Conservation (phyloP, 306 rosid genomes). For the Cucumis sativus region Cucumber_9930_V3 NC_026658.2:67001-67500, state of each 20-base stretch:
- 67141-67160: background rate
- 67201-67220: slow-evolving; percentile 96
- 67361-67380: slow-evolving; percentile 4
- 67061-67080: background rate
- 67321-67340: slow-evolving; percentile 85
- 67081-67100: too few species aligned
- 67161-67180: background rate
- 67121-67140: too few species aligned
- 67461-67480: too few species aligned
- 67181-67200: slow-evolving; percentile 13
- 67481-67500: too few species aligned
- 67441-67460: too few species aligned
- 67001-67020: slow-evolving; percentile 95
- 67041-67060: slow-evolving; percentile 91
- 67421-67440: background rate
- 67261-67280: slow-evolving; percentile 95
- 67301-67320: slow-evolving; percentile 70
- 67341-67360: slow-evolving; percentile 91
- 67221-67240: slow-evolving; percentile 96
- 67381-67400: background rate
- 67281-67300: slow-evolving; percentile 81
- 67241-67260: slow-evolving; percentile 91
- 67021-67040: slow-evolving; percentile 77
- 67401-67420: background rate
- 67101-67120: too few species aligned